Percentiles rank a stretch among this genome's conserved stretches.
Conservation (phyloP, 805 yeast species). For the Monosporozyma servazzii region DNA sequence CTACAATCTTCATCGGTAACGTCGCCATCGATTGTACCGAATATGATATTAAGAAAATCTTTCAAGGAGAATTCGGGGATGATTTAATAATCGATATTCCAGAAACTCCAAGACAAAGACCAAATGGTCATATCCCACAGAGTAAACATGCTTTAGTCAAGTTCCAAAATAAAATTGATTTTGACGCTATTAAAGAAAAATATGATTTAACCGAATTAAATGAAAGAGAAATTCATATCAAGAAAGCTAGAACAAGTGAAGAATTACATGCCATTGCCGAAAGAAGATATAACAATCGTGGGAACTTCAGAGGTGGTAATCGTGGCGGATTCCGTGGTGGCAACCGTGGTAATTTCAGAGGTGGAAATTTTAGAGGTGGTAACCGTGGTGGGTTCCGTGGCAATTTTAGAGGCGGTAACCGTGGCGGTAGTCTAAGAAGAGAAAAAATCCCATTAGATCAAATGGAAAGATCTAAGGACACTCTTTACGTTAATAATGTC, state of each 20-base stretch:
- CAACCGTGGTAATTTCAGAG: no score
- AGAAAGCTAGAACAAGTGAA: slow-evolving; percentile 19
- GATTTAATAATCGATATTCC: slow-evolving; percentile 26
- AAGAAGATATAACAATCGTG: slow-evolving; percentile 8
- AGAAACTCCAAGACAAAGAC: slow-evolving; percentile 9
- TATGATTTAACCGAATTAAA: slow-evolving; percentile 24
- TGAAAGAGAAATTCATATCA: slow-evolving; percentile 28
- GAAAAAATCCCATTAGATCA: slow-evolving; percentile 31
- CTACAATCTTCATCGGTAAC: slow-evolving; percentile 28
- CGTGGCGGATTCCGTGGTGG: slow-evolving; percentile 9
- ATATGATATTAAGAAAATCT: slow-evolving; percentile 22
- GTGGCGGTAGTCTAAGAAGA: slow-evolving; percentile 10
- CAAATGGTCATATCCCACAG: slow-evolving; percentile 17
- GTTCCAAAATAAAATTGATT: slow-evolving; percentile 25
- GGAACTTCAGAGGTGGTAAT: slow-evolving; percentile 7
- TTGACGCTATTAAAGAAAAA: slow-evolving; percentile 23
- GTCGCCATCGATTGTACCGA: slow-evolving; percentile 24
- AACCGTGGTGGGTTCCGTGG: slow-evolving; percentile 8
- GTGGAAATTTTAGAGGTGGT: slow-evolving; percentile 6
- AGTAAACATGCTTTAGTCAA: slow-evolving; percentile 28
- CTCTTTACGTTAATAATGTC: slow-evolving; percentile 53
- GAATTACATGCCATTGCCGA: slow-evolving; percentile 7
- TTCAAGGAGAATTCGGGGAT: slow-evolving; percentile 19
- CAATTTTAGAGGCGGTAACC: slow-evolving; percentile 13
- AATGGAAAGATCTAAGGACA: slow-evolving; percentile 37